Base-by-base conservation (phyloP, 2,329 filamentous ascomycete species). In the Exophiala sp. region DNA sequence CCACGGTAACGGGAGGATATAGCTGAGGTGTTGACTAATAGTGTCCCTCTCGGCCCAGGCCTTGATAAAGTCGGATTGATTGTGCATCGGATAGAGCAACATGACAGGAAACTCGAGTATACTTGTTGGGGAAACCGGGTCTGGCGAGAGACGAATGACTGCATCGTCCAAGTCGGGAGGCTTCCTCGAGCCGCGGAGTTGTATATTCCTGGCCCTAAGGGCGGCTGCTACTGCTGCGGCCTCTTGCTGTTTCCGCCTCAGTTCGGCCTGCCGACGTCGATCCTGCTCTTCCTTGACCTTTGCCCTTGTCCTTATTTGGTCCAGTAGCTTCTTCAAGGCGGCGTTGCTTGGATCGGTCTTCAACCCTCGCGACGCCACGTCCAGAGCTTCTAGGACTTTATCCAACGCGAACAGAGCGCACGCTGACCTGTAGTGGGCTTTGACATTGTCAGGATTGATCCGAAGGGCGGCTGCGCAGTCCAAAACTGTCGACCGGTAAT, bases 101-200 rank as follows among this genome's bases (percentile, higher is more conserved):
- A 97, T 76, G 0, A 85, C 77, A 0, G 93, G 93, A 62, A 96
- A 87, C 2, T 74, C 75, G 1, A 98, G 75, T 0, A 76, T 74
- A 58, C 85, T 89, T 19, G 76, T 76, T 3, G 87, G 80, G 57
- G 93, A 86, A 21, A 86, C 72, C 14, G 85, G 79, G 62, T 94
- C 82, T 1, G 83, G 84, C 8, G 78, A 76, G 4, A 97, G 79
- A 47, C 74, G 70, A 39, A 96, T 74, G 6, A 67, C 70, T 1
- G 88, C 88, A 66, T 95, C 91, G 68, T 94, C 89, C 76, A 95
- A 84, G 63, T 96, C 87, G 0, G 90, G 90, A 29, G 86, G 81
- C 62, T 84, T 76, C 5, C 75, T 73, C 9, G 88, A 91, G 44
- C 70, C 76, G 47, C 85, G 76, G 7, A 78, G 79, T 18, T 73